Conservation (phyloP, 129 eudicot species). For the Lonicera japonica region DNA sequence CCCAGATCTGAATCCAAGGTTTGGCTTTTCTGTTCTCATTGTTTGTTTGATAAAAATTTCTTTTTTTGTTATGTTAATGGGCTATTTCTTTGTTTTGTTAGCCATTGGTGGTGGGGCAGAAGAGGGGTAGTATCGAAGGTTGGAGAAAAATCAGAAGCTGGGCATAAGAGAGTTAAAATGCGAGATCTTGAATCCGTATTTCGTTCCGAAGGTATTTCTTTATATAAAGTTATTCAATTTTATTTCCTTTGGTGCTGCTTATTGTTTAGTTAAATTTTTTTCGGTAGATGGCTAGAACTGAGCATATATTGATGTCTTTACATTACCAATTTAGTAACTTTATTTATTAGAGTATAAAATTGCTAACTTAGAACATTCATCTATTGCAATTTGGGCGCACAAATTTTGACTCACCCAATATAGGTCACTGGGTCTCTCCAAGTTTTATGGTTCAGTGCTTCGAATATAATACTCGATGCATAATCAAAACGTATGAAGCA, state of each 20-base stretch:
- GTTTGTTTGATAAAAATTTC: background rate
- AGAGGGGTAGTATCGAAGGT: constrained; percentile 36
- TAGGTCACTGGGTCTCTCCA: too few relatives aligned
- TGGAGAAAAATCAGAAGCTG: constrained; percentile 39
- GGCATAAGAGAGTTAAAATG: constrained; percentile 47
- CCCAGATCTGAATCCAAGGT: constrained; percentile 57
- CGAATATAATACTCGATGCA: too few relatives aligned
- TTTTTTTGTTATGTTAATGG: constrained; percentile 1
- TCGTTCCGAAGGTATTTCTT: constrained; percentile 44
- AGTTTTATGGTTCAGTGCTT: too few relatives aligned
- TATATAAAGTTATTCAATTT: too few relatives aligned
- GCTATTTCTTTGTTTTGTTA: constrained; percentile 12
- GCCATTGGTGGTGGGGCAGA: constrained; percentile 33
- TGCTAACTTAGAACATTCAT: too few relatives aligned
- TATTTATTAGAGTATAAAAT: too few relatives aligned
- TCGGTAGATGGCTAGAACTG: background rate
- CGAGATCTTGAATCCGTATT: constrained; percentile 55
- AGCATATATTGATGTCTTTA: too few relatives aligned
- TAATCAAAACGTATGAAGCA: too few relatives aligned
- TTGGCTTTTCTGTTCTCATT: background rate
- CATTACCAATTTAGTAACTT: too few relatives aligned
- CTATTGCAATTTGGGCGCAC: too few relatives aligned
- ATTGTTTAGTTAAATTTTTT: background rate
- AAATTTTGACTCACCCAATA: too few relatives aligned
- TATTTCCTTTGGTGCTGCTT: background rate